Conservation (phyloP, 1,284 basidiomycete species). For the Fomitiporia mediterranea region DNA sequence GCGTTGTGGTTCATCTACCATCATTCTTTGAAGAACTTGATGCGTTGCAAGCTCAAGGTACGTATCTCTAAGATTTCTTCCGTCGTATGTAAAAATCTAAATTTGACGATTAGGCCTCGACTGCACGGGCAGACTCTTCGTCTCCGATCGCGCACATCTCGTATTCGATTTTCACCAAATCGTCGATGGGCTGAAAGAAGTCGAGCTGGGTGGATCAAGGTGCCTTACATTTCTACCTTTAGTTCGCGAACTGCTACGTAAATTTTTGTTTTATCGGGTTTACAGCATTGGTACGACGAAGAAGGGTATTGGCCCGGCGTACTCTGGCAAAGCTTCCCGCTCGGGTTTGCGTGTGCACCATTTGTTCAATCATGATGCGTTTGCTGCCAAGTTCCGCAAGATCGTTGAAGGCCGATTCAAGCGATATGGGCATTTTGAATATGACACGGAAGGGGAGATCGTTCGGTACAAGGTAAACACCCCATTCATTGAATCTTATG, state of each 20-base stretch:
- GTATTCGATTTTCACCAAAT: constrained; percentile 99
- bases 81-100: constrained; percentile 15
- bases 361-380: constrained; percentile 84
- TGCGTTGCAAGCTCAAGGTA: constrained; percentile 81
- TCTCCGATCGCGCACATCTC: constrained; percentile 95
- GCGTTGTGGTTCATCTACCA: constrained; percentile 93
- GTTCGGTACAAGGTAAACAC: constrained; percentile 70
- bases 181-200: constrained; percentile 97
- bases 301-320: constrained; percentile 97
- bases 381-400: constrained; percentile 90
- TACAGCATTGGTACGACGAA: constrained; percentile 92
- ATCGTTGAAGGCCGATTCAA: constrained; percentile 97
- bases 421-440: constrained; percentile 97
- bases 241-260: neutral
- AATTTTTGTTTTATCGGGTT: neutral
- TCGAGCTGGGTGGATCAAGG: constrained; percentile 91
- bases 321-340: constrained; percentile 95
- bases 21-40: constrained; percentile 95
- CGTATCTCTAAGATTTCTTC: constrained; percentile 19
- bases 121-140: constrained; percentile 81
- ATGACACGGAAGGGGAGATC: constrained; percentile 97
- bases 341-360: constrained; percentile 96
- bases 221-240: constrained; percentile 27
- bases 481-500: neutral
- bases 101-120: constrained; percentile 64